Evolutionary conservation across 2,329 filamentous ascomycete genomes (phyloP), one percentile per base, ranked within the genome.

Genomic region (Colletotrichum liriopes): DNA sequence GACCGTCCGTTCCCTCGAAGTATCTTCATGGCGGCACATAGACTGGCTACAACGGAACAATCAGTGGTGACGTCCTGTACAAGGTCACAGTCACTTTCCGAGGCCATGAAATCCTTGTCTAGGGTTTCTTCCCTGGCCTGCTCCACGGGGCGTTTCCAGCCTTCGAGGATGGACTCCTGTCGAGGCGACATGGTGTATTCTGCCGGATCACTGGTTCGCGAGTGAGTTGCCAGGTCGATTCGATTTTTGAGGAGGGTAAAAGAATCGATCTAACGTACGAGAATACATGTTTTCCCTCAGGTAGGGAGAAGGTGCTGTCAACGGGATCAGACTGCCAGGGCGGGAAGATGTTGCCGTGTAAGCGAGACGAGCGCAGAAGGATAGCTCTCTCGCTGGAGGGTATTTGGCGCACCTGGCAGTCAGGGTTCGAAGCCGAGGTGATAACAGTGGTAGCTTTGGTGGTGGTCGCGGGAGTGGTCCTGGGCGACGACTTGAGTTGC

Each of bases 61-160:
- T 99, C 96, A 0, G 96, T 97, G 6, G 96, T 95, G 71, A 97
- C 91, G 81, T 99, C 96, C 82, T 99, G 96, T 3, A 98, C 95
- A 9, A 99, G 88, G 81, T 99, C 96, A 73, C 93, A 91, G 18
- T 89, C 87, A 11, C 86, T 83, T 8, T 83, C 82, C 20, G 88
- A 85, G 58, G 84, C 81, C 90, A 94, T 93, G 14, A 89, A 83
- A 18, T 86, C 68, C 18, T 80, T 77, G 29, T 78, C 87, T 3
- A 79, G 79, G 45, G 74, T 81, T 79, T 82, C 74, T 77, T 79
- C 20, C 55, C 69, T 67, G 8, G 93, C 83, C 29, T 95, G 86
- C 68, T 97, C 91, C 20, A 80, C 78, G 1, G 95, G 94, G 45
- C 94, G 90, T 80, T 92, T 93, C 96, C 96, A 99, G 51, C 91